Conservation (phyloP, 768 basidiomycete species). For the Fistulinella prunicolor region DNA sequence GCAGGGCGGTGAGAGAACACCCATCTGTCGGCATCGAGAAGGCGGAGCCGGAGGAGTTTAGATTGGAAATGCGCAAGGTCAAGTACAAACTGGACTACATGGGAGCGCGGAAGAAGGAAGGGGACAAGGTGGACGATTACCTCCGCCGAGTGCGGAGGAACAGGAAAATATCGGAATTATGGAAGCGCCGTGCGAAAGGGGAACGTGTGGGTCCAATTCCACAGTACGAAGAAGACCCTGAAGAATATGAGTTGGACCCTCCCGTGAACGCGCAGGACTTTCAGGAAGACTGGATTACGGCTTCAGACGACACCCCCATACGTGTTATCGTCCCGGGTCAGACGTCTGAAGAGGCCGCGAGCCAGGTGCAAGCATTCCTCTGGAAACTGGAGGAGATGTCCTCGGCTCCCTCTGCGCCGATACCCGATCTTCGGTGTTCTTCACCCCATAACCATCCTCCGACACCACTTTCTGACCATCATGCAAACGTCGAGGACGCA, state of each 20-base stretch:
- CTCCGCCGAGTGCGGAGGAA: conserved; percentile 31
- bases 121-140: conserved; percentile 31
- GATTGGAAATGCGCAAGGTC: conserved; percentile 53
- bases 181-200: conserved; percentile 28
- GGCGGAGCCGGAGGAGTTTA: conserved; percentile 42
- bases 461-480: conserved; percentile 1
- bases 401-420: background rate
- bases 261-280: conserved; percentile 35
- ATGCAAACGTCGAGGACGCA: background rate
- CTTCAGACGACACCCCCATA: conserved; percentile 32
- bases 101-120: conserved; percentile 36
- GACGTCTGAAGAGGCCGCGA: conserved; percentile 21
- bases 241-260: conserved; percentile 32
- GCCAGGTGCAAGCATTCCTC: conserved; percentile 21
- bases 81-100: conserved; percentile 51
- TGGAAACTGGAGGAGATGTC: conserved; percentile 17
- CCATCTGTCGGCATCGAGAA: conserved; percentile 33
- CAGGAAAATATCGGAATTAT: conserved; percentile 21
- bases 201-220: conserved; percentile 31
- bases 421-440: background rate
- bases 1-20: conserved; percentile 30
- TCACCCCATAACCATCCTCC: background rate
- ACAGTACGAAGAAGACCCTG: conserved; percentile 29
- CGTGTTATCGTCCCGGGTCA: conserved; percentile 40
- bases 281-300: conserved; percentile 34